These are phyloP conservation scores for Blumeria hordei DNA, from an alignment of 2,329 filamentous ascomycete genomes.

Conservation along the genomic window DNA sequence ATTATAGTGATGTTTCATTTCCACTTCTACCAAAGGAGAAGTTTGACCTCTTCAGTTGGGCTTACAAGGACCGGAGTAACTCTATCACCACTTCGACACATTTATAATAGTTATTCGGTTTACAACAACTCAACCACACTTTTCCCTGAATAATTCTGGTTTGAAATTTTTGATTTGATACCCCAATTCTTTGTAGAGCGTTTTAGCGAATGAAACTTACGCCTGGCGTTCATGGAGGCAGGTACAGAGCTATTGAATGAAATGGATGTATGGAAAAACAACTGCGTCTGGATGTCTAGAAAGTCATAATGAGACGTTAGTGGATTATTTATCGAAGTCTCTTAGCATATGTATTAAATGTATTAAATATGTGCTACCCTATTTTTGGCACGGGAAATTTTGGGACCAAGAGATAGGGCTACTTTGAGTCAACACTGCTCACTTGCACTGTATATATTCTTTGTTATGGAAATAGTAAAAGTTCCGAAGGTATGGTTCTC, in stretches of 20 bases:
- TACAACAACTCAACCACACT: conserved; percentile 1
- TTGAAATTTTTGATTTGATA: conserved; percentile 13
- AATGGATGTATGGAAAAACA: background rate
- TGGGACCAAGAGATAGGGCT: too few species aligned
- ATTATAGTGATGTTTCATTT: conserved; percentile 11
- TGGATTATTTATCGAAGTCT: too few species aligned
- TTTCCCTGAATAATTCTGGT: background rate
- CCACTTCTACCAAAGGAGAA: conserved; percentile 20
- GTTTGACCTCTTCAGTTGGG: conserved; percentile 27
- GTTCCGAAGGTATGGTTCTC: too few species aligned
- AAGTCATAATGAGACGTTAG: too few species aligned
- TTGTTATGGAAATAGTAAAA: too few species aligned
- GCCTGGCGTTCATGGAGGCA: background rate
- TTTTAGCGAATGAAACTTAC: conserved; percentile 13
- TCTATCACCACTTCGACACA: conserved; percentile 4
- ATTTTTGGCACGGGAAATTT: too few species aligned
- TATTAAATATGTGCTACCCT: too few species aligned
- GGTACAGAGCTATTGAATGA: background rate
- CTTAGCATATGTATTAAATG: too few species aligned
- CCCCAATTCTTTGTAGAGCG: conserved; percentile 15
- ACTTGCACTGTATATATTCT: too few species aligned
- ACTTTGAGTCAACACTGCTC: too few species aligned
- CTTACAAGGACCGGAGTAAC: conserved; percentile 14
- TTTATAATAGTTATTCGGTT: conserved; percentile 2
- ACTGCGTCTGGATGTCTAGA: too few species aligned